These are phyloP conservation scores for Ophiostoma angusticollis DNA, from an alignment of 2,329 filamentous ascomycete species.

Conservation along the genomic window DNA sequence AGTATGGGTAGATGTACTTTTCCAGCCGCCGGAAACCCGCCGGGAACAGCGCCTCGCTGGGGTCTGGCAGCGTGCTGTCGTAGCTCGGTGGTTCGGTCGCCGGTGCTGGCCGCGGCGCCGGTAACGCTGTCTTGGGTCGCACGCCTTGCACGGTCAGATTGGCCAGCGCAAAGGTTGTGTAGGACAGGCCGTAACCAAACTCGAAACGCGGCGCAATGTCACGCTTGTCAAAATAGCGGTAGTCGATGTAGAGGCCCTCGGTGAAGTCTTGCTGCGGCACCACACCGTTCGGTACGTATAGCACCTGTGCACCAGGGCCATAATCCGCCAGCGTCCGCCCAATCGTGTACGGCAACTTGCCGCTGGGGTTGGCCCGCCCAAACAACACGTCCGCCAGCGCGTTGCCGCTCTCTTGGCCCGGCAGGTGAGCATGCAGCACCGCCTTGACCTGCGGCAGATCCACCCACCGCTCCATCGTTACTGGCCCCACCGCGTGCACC, in stretches of 20 bases:
- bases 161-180: conserved; percentile 57
- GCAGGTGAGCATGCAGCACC: conserved; percentile 71
- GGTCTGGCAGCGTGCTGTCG: conserved; percentile 38
- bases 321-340: conserved; percentile 64
- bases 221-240: conserved; percentile 74
- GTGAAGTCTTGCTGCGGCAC: conserved; percentile 71
- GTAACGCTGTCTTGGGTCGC: conserved; percentile 32
- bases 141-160: conserved; percentile 34
- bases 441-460: conserved; percentile 65
- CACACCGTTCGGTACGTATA: conserved; percentile 56
- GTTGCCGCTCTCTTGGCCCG: conserved; percentile 75
- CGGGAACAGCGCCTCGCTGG: conserved; percentile 48
- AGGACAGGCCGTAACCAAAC: conserved; percentile 78
- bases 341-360: conserved; percentile 81
- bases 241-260: conserved; percentile 80
- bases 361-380: conserved; percentile 60
- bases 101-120: conserved; percentile 26
- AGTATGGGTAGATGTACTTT: conserved; percentile 65
- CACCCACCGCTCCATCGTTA: conserved; percentile 70
- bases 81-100: conserved; percentile 40
- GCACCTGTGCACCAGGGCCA: conserved; percentile 55
- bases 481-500: conserved; percentile 73
- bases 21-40: conserved; percentile 41
- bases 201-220: conserved; percentile 64
- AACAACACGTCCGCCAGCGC: conserved; percentile 70